Evolutionary conservation across 139 green algal species (phyloP), one percentile per base, ranked within the genome.

Genomic region (Volvox reticuliferus): DNA sequence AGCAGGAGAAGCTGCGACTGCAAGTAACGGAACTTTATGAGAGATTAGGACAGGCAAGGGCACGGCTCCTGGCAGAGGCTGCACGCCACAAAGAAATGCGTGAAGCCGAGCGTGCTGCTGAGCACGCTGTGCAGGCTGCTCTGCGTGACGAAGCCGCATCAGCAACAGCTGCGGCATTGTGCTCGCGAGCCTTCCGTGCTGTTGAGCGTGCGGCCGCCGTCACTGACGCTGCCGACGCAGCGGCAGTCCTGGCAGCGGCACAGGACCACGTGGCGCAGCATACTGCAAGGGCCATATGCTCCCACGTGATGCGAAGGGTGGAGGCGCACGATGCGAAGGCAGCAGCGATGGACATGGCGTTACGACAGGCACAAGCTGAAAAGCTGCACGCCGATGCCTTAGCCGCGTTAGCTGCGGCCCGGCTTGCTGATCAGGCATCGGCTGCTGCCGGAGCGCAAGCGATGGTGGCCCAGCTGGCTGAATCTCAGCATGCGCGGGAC

Each of bases 1-100:
- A 33, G 17, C 12, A 35, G 18, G 63, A 78, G 82, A 22, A 55
- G 62, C 82, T 88, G 62, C 82, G 82, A 22, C 32, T 77, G 30
- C 82, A 88, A 17, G 63, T 78, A 2, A 35, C 19, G 30, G 82
- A 88, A 30, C 63, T 88, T 33, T 63, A 78, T 19, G 82, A 88
- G 82, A 68, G 63, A 12, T 35, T 88, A 22, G 63, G 82, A 6
- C 82, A 88, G 82, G 63, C 82, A 22, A 22, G 33, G 18, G 14
- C 44, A 13, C 83, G 68, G n/a, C 13, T 2, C 0, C 16, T 2
- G 26, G 69, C 84, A 1, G 36, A 82, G 26, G 36, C 5, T 0
- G 37, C 3, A 20, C 37, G 37, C 3, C 69, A 19, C 5, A 67
- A 21, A 5, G 84, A 77, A 26, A 12, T 16, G 24, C 22, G 26